A percentile compares a stretch with the other conserved stretches of the same genome.
Evolutionary conservation across 352 stramenopile species (phyloP).

Genomic region (Aphanomyces invadans): DNA sequence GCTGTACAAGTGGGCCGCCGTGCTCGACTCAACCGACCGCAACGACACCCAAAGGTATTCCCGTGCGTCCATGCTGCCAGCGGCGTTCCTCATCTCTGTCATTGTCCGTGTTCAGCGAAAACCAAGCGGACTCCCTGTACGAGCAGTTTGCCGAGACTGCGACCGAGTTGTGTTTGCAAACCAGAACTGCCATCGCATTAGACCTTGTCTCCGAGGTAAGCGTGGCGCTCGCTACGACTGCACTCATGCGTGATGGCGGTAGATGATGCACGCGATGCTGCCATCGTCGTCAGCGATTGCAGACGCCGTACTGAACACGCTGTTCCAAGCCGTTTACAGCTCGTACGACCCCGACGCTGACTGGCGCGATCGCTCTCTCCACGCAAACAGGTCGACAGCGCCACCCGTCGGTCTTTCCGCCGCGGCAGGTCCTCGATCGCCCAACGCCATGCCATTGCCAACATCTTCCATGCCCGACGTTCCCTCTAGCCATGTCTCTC

Average conservation of each 20-base stretch:
- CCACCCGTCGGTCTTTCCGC: too few species aligned
- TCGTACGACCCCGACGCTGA: conserved; percentile 2
- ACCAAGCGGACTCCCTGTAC: conserved; percentile 6
- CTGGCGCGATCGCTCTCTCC: background rate
- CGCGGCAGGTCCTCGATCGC: too few species aligned
- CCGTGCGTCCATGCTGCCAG: too few species aligned
- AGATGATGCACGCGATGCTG: background rate
- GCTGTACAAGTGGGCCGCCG: conserved; percentile 1
- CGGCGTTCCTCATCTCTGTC: too few species aligned
- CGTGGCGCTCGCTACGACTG: background rate
- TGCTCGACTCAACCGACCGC: background rate
- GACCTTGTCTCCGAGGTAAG: conserved; percentile 6
- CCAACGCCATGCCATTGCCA: too few species aligned
- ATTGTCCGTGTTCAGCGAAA: too few species aligned
- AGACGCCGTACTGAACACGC: background rate
- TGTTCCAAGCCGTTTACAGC: conserved; percentile 8
- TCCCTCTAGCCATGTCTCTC: too few species aligned
- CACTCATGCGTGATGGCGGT: background rate
- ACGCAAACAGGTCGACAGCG: background rate
- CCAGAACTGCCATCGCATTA: conserved; percentile 1
- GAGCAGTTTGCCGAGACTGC: background rate
- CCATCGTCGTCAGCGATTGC: background rate
- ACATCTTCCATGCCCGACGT: too few species aligned
- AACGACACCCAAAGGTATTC: background rate
- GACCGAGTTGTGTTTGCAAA: background rate